Evolutionary conservation across 148 eudicot species (phyloP), one percentile per base, ranked within the genome.

Genomic region (Chenopodium berlandieri): DNA sequence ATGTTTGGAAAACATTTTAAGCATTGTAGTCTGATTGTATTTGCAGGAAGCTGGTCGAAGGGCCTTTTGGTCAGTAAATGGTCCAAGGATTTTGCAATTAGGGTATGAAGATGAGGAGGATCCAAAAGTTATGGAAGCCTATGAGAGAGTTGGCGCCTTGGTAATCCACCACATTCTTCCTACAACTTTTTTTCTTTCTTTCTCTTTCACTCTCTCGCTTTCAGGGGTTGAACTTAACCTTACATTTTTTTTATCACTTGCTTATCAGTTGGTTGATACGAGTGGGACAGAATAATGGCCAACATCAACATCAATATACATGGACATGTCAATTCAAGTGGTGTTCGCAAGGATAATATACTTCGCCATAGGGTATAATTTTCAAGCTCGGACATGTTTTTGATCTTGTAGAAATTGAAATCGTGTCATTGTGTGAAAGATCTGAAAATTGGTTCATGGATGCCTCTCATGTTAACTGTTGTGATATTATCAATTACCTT

Each of bases 41-140:
- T 76, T 77, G 30, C 87, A 96, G 99, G 98, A 90, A 52, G 98
- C 93, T 58, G 99, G 99, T 27, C 86, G 97, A 79, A 91, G 98
- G 85, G 97, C 98, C 40, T 91, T 96, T 75, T 96, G 99, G 99
- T 96, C 99, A 0, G 88, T 96, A 22, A 94, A 92, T 82, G 99
- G 99, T 79, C 97, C 98, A 23, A 86, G 92, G 77, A 94, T 96
- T 88, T 91, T 96, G 75, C 95, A 96, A 88, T 40, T 96, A 25
- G 99, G 99, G 25, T 96, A 94, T n/a, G 98, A 89, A 87, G 93
- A 90, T 20, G 99, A 94, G 84, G 95, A 90, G 87, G 85, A 94
- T 80, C 93, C 98, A 23, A 89, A 92, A 83, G 99, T 91, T 56
- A 96, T 94, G 97, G 99, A 89, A 86, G 99, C 99, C 72, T 96